Evolutionary conservation across 306 rosid genomes (phyloP), one percentile per base, ranked within the genome.

Genomic region (Ammopiptanthus mongolicus): DNA sequence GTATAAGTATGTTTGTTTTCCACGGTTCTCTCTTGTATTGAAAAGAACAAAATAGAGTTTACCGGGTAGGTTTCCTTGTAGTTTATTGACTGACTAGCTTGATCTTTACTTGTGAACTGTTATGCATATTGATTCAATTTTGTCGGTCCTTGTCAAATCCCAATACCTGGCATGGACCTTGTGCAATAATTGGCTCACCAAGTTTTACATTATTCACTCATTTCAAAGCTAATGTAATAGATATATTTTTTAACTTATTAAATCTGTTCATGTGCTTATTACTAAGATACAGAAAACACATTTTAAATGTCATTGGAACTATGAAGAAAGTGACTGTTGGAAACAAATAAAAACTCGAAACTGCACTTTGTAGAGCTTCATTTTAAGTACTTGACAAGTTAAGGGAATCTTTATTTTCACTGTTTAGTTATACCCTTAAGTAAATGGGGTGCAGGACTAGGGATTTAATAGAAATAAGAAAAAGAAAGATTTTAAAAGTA

Each of bases 321-420:
- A 75, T 79, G 65, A 77, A 78, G 85, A 81, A 74, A 85, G 61
- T 59, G 87, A 85, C 83, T 72, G 77, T 52, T 69, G 82, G 52
- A 71, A 77, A 75, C 62, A 73, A 81, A 71, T 17, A 75, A 59
- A 65, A 79, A 39, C 64, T 56, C 31, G 52, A 48, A 55, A 73
- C 79, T 44, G 53, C 69, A 53, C 69, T 70, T 65, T 65, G 69
- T 72, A 44, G 63, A 78, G 75, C 78, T 68, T 83, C 77, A 58
- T 78, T 77, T 78, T 8, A 71, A 77, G 79, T 65, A 81, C 51
- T 84, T 79, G 84, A 71, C 83, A 67, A 88, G 58, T 53, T 59
- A 71, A 46, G 78, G 81, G 83, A 64, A 81, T 81, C 83, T 78
- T 78, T 50, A 73, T 39, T 88, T 81, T 83, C 85, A 81, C 77